Conservation (phyloP, 768 basidiomycete species). For the Tephrocybe rancida region DNA sequence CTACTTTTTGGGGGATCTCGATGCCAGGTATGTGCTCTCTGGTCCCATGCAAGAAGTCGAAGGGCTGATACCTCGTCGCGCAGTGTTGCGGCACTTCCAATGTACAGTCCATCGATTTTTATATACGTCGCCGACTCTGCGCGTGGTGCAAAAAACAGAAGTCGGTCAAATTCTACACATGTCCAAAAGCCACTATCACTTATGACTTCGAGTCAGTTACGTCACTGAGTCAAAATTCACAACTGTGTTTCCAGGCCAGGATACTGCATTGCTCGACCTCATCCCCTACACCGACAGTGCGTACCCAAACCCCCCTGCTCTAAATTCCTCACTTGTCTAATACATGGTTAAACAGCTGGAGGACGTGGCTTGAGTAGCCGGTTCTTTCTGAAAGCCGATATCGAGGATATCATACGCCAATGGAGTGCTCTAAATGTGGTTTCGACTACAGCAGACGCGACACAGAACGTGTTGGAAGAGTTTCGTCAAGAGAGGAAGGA, state of each 20-base stretch:
- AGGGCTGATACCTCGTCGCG: background rate
- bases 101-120: conserved; percentile 25
- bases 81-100: conserved; percentile 21
- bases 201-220: conserved; percentile 19
- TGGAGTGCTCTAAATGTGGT: conserved; percentile 18
- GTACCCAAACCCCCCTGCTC: background rate
- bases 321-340: too few relatives aligned
- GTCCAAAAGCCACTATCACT: background rate
- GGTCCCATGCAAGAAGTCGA: background rate
- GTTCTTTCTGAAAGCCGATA: conserved; percentile 36
- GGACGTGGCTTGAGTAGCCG: conserved; percentile 25
- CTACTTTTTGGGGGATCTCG: conserved; percentile 24
- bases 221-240: conserved; percentile 25
- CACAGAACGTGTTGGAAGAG: too few relatives aligned
- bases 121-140: conserved; percentile 27
- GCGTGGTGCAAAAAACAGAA: conserved; percentile 25
- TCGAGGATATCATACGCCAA: conserved; percentile 22
- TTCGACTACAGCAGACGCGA: too few relatives aligned
- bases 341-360: conserved; percentile 30
- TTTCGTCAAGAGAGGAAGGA: conserved; percentile 21
- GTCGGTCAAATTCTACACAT: conserved; percentile 17
- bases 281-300: conserved; percentile 33
- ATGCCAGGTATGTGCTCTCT: conserved; percentile 23
- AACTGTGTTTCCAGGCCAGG: conserved; percentile 26
- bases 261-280: conserved; percentile 26